Evolutionary conservation across 768 basidiomycete species (phyloP).

Genomic region (Mycena kentingensis): DNA sequence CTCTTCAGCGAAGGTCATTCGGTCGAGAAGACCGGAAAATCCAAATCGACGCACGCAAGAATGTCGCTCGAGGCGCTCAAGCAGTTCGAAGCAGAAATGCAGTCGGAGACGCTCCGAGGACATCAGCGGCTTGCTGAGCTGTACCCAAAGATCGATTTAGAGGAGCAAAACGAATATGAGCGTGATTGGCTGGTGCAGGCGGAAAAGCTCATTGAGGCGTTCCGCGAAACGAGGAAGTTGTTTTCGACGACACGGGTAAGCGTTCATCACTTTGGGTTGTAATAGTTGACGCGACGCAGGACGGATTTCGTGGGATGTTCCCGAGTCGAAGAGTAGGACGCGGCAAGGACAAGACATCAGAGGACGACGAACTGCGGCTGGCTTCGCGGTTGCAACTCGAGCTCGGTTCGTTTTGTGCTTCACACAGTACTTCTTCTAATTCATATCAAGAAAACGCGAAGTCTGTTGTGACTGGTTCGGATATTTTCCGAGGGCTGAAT

Average conservation of each 20-base stretch:
- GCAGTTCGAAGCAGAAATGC: slow-evolving; percentile 66
- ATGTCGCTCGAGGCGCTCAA: slow-evolving; percentile 60
- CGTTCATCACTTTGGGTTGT: slow-evolving; percentile 9
- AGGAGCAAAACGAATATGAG: slow-evolving; percentile 49
- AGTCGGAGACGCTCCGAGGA: slow-evolving; percentile 61
- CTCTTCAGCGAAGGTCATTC: slow-evolving; percentile 15
- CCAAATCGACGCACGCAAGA: slow-evolving; percentile 41
- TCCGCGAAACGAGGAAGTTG: slow-evolving; percentile 81
- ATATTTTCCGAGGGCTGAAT: slow-evolving; percentile 76
- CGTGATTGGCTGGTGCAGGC: slow-evolving; percentile 83
- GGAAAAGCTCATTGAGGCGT: slow-evolving; percentile 85
- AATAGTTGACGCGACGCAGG: background rate
- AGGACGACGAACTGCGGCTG: slow-evolving; percentile 20
- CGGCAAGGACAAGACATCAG: background rate
- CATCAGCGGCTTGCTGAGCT: slow-evolving; percentile 63
- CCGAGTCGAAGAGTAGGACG: slow-evolving; percentile 5
- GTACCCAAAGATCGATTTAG: slow-evolving; percentile 54
- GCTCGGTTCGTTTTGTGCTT: slow-evolving; percentile 7
- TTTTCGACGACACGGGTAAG: slow-evolving; percentile 79
- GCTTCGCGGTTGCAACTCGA: slow-evolving; percentile 19
- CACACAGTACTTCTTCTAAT: background rate
- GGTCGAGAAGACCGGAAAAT: slow-evolving; percentile 1
- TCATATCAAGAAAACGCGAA: slow-evolving; percentile 46
- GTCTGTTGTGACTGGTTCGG: slow-evolving; percentile 50
- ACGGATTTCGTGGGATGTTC: slow-evolving; percentile 19